Evolutionary conservation across 169 alveolate species (phyloP).

Genomic region (Toxoplasma gondii): DNA sequence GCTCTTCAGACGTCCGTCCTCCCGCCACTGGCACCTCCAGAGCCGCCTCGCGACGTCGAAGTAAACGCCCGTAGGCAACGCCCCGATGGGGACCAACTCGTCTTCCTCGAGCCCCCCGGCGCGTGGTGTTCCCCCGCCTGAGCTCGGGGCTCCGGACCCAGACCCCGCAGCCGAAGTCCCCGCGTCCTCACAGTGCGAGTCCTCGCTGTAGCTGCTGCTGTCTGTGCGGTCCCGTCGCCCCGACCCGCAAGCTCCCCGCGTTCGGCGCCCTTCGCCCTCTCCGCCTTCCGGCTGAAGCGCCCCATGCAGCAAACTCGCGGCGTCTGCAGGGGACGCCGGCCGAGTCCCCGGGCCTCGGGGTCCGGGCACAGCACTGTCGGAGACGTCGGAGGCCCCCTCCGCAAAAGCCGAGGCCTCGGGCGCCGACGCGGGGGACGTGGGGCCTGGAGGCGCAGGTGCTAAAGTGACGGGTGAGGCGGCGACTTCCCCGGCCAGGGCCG

Average conservation of each 20-base stretch:
- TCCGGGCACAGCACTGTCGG: no score
- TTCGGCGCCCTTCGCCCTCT: neutral
- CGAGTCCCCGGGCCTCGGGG: no score
- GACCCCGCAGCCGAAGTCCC: neutral
- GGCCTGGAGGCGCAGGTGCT: no score
- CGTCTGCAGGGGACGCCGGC: neutral
- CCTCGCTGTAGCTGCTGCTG: constrained; percentile 37
- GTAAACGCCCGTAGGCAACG: constrained; percentile 86
- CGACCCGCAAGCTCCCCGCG: neutral
- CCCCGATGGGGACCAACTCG: constrained; percentile 34
- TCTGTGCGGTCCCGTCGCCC: neutral
- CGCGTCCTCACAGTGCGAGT: neutral
- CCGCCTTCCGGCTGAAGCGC: neutral
- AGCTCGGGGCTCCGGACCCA: constrained; percentile 10
- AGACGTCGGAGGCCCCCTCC: no score
- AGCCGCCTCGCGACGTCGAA: constrained; percentile 87
- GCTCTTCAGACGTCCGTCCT: constrained; percentile 86
- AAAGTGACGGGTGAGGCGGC: no score
- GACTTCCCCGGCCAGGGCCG: no score
- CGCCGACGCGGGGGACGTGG: no score
- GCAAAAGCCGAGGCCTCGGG: no score
- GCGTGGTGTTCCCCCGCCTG: neutral
- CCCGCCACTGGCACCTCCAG: constrained; percentile 92
- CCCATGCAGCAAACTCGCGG: neutral
- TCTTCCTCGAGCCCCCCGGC: constrained; percentile 7